A percentile compares a stretch with the other conserved stretches of the same genome.
These are phyloP conservation scores for Solanum neorickii DNA, from an alignment of 257 asterid species.

Conservation along the genomic window DNA sequence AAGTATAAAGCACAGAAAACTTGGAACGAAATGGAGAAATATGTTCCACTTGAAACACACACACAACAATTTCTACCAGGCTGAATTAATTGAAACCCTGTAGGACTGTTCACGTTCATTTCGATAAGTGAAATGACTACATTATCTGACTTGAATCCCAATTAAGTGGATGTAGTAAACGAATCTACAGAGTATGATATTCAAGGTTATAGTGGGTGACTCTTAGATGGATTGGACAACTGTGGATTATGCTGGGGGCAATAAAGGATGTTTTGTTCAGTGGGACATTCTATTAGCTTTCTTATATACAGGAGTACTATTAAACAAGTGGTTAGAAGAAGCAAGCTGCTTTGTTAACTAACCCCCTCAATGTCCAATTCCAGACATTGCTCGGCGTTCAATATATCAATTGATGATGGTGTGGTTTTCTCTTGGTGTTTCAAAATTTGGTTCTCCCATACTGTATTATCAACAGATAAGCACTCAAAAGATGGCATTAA, in stretches of 20 bases:
- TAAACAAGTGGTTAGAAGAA: too few relatives aligned
- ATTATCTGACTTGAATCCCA: not conserved
- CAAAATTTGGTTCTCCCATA: too few relatives aligned
- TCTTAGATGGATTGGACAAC: not conserved
- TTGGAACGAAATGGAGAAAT: not conserved
- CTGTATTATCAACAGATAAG: too few relatives aligned
- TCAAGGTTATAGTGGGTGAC: not conserved
- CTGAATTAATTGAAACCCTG: not conserved
- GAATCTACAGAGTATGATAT: not conserved
- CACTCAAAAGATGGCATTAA: too few relatives aligned
- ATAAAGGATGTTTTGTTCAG: not conserved
- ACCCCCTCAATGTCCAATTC: too few relatives aligned
- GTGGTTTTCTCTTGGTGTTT: too few relatives aligned
- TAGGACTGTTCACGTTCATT: not conserved
- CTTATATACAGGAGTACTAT: too few relatives aligned
- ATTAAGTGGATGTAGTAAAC: not conserved
- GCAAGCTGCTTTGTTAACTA: too few relatives aligned
- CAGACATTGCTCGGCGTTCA: too few relatives aligned
- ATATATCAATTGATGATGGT: too few relatives aligned
- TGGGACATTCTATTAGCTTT: not conserved
- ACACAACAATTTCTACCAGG: not conserved
- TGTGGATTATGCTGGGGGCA: not conserved
- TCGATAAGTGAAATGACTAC: not conserved
- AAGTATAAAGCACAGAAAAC: not conserved
- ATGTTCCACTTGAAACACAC: not conserved